Evolutionary conservation across 1,139 yeast genomes (phyloP), one percentile per base, ranked within the genome.

Genomic region (Yamadazyma blattariae): DNA sequence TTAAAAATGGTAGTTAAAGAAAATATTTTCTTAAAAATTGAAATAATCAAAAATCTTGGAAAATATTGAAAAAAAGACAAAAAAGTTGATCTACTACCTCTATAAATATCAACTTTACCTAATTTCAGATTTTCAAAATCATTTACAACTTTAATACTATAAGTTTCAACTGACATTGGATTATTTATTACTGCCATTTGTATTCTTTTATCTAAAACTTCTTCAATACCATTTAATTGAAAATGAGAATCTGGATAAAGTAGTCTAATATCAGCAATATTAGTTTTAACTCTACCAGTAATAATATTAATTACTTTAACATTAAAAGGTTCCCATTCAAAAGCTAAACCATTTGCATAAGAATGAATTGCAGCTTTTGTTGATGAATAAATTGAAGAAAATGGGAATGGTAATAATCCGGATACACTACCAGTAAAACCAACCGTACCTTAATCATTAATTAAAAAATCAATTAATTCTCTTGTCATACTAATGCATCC

Each of bases 331-430:
- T 74, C 75, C 67, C 86, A 54, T 57, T 86, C 95, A 24, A 82
- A 52, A 31, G 82, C 75, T 37, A 85, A 63, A 2, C 72, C 70
- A 34, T 74, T 68, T 1, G 86, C 84, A 53, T 79, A 86, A 41
- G 74, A 79, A 50, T 82, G 87, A 36, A 86, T 74, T 1, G 94
- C 94, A 2, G 94, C 88, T 52, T 86, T 86, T 1, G 83, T 59
- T 2, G 90, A 71, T n/a, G 80, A 70, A 53, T 86, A 86, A 17
- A 79, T 68, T 14, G 83, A 64, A 1, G 83, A 77, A 57, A 80
- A 84, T 12, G 94, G 95, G 60, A 84, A 79, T 5, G 87, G 81
- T 11, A 74, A 58, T 19, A 78, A 42, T 2, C 86, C 94, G 13
- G 86, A 77, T 4, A 82, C 60, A 2, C 90, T 82, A 1, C 94